These are phyloP conservation scores for Camelina hispida DNA, from an alignment of 345 rosid genomes.

Conservation along the genomic window DNA sequence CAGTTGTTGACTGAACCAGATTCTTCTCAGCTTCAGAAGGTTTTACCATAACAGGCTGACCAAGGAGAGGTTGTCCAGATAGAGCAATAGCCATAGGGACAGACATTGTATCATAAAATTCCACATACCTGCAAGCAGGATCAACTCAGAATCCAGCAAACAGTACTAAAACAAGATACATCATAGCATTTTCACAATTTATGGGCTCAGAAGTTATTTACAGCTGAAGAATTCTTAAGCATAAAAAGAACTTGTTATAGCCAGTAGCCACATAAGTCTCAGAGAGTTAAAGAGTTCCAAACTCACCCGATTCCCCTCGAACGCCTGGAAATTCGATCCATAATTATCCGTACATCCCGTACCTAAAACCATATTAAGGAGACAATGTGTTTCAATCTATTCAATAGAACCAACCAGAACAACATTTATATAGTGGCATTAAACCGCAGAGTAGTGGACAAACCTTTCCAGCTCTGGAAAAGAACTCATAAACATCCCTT, in stretches of 20 bases:
- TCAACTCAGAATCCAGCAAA: conserved; percentile 31
- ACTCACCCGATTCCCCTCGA: conserved; percentile 95
- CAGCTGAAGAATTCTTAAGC: conserved; percentile 5
- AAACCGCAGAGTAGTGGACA: conserved; percentile 36
- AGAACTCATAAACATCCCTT: conserved; percentile 92
- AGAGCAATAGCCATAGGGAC: conserved; percentile 99
- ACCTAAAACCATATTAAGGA: conserved; percentile 59
- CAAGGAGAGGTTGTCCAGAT: conserved; percentile 96
- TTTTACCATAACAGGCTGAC: conserved; percentile 96
- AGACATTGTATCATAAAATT: conserved; percentile 97
- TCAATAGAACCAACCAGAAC: conserved; percentile 1
- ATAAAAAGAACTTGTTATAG: conserved; percentile 1
- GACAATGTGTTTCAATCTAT: neutral
- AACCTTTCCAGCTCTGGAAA: conserved; percentile 98
- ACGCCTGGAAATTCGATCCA: conserved; percentile 97
- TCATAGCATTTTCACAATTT: neutral
- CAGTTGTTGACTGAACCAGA: conserved; percentile 88
- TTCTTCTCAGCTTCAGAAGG: conserved; percentile 99
- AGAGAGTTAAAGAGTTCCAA: conserved; percentile 1
- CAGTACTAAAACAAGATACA: conserved; percentile 19
- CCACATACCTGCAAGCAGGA: conserved; percentile 72
- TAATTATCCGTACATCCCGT: conserved; percentile 93
- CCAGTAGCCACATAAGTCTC: neutral
- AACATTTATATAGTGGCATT: conserved; percentile 26
- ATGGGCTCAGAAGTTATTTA: neutral